phyloP scores from a whole-genome alignment of 495 filamentous ascomycete species.

The Pyrenula aspistea region DNA sequence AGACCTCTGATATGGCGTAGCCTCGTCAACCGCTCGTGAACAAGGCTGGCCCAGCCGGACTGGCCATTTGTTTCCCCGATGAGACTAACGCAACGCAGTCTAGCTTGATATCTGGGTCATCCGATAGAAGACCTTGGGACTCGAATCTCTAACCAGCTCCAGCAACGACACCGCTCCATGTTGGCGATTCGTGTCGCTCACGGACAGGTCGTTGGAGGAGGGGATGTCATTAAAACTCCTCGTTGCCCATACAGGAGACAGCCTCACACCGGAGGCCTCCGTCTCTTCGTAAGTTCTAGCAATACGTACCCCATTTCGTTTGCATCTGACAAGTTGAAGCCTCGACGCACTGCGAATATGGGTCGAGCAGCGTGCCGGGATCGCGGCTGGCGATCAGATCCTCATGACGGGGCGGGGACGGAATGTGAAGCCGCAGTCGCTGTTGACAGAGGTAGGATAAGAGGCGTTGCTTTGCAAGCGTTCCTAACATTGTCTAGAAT shows the following conservation, averaged over 20 bases:
- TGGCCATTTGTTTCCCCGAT: not conserved
- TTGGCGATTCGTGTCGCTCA: not conserved
- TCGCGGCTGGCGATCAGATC: constrained; percentile 62
- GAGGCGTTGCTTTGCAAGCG: constrained; percentile 1
- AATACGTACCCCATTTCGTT: not conserved
- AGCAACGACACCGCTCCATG: not conserved
- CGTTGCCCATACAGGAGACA: constrained; percentile 80
- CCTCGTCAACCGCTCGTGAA: too few species aligned
- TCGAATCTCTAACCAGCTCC: not conserved
- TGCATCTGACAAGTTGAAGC: constrained; percentile 23
- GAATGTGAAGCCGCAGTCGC: constrained; percentile 61
- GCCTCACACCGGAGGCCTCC: constrained; percentile 58
- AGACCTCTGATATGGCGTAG: too few species aligned
- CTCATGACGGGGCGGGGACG: constrained; percentile 73
- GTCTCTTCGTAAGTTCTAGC: constrained; percentile 58
- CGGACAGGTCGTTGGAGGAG: constrained; percentile 4
- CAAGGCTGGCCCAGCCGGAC: not conserved
- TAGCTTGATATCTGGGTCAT: not conserved
- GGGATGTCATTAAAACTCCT: constrained; percentile 70
- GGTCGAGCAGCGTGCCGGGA: constrained; percentile 52
- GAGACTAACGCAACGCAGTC: not conserved
- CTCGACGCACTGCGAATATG: constrained; percentile 60
- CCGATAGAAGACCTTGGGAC: not conserved
- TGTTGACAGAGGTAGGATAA: constrained; percentile 56
- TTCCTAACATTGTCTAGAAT: constrained; percentile 32